Evolutionary conservation across 129 eudicot species (phyloP).

Genomic region (Lonicera japonica): DNA sequence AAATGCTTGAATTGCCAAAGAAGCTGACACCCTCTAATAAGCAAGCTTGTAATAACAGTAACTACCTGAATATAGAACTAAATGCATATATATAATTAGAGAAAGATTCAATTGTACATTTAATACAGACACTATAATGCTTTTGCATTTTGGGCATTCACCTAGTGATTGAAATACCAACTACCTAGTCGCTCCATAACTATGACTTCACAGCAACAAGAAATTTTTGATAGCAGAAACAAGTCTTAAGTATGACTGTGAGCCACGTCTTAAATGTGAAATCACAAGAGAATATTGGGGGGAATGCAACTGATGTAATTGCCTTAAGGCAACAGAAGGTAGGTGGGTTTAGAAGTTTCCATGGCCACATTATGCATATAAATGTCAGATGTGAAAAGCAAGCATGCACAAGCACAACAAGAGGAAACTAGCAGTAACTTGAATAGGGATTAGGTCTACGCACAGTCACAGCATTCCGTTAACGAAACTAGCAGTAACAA

Average conservation of each 20-base stretch:
- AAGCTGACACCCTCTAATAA: neutral
- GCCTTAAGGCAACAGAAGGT: too few relatives aligned
- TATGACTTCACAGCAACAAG: neutral
- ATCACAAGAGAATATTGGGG: too few relatives aligned
- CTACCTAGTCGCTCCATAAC: neutral
- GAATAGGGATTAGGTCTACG: too few relatives aligned
- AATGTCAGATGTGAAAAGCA: too few relatives aligned
- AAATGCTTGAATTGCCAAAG: conserved; percentile 6
- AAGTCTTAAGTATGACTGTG: neutral
- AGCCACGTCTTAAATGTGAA: too few relatives aligned
- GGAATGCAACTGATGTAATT: neutral
- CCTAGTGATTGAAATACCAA: neutral
- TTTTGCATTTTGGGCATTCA: neutral
- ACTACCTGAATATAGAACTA: neutral
- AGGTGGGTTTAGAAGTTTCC: too few relatives aligned
- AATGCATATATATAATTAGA: neutral
- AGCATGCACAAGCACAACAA: too few relatives aligned
- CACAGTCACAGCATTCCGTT: too few relatives aligned
- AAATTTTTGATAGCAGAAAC: neutral
- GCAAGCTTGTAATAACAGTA: neutral
- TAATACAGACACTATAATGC: neutral
- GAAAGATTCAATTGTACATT: neutral
- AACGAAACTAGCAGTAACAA: too few relatives aligned
- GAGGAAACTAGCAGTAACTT: too few relatives aligned
- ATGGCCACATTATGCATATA: too few relatives aligned